Evolutionary conservation across 2,329 filamentous ascomycete genomes (phyloP), one percentile per base, ranked within the genome.

Genomic region (Epichloe glyceriae): DNA sequence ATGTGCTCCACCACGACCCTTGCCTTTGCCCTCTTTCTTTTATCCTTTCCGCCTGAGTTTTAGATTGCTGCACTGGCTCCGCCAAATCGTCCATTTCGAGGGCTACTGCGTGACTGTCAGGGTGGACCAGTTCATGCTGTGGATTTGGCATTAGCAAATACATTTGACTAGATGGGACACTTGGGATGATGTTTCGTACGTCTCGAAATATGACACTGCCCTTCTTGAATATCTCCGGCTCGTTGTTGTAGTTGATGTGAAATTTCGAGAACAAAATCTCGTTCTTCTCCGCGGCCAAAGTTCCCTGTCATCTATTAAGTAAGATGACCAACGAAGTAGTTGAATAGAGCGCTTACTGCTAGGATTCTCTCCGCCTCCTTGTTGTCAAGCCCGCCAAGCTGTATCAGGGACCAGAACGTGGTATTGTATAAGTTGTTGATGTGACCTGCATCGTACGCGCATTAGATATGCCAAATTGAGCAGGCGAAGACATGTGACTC

Each of bases 401-500:
- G 80, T 20, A 97, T 85, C 60, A 98, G 73, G 1, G 84, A 75
- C 93, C 93, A 98, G 66, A 97, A 97, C 0, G 88, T 88, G 0
- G 93, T 98, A 65, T 98, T 98, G 68, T 96, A 98, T 4, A 98
- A 78, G 62, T 98, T 98, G 67, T 98, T 98, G 60, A 98, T 95
- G 64, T 98, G 93, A 57, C 87, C 87, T 53, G n/a, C 6, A 91
- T 53, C 10, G 0, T 22, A 11, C 3, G 37, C 64, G 53, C 61
- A 58, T 33, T 64, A 54, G 62, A 58, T 17, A 40, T 34, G n/a
- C 17, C 6, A 22, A 19, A 50, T 20, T 1, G 7, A 15, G 30
- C 5, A 33, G 3, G n/a, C 12, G 14, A 4, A 4, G 15, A 5
- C 22, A 14, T 7, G 15, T 20, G 22, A 49, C 83, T 66, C 65